Evolutionary conservation across 495 filamentous ascomycete genomes (phyloP).

Genomic region (Aspergillus coremiiformis): DNA sequence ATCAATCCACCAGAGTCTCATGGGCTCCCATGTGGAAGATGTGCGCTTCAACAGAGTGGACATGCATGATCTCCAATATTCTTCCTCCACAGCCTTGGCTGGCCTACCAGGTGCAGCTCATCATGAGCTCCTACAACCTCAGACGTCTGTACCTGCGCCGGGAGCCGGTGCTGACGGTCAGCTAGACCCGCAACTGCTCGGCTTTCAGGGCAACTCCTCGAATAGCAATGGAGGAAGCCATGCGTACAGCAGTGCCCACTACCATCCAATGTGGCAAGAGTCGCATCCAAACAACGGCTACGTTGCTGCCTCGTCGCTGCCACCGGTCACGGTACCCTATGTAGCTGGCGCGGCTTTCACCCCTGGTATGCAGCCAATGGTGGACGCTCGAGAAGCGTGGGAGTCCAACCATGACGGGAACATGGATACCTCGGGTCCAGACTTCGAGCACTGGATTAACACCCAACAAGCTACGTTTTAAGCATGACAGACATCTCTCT

Average conservation of each 20-base stretch:
- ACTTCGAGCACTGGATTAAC: constrained; percentile 20
- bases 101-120: constrained; percentile 49
- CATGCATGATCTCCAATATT: constrained; percentile 27
- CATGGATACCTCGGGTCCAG: constrained; percentile 9
- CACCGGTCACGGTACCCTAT: constrained; percentile 6
- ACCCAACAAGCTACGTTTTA: constrained; percentile 8
- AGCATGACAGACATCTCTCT: neutral
- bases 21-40: constrained; percentile 23
- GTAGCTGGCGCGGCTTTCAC: constrained; percentile 1
- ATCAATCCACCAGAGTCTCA: constrained; percentile 31
- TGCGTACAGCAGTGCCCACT: constrained; percentile 9
- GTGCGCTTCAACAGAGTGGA: constrained; percentile 24
- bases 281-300: constrained; percentile 8
- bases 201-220: constrained; percentile 19
- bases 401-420: constrained; percentile 10
- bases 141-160: constrained; percentile 16
- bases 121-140: constrained; percentile 45
- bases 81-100: constrained; percentile 29
- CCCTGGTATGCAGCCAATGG: constrained; percentile 1
- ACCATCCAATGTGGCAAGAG: constrained; percentile 17
- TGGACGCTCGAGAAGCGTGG: constrained; percentile 15
- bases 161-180: constrained; percentile 19
- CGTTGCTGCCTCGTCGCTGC: constrained; percentile 9
- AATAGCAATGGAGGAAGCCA: constrained; percentile 3
- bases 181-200: constrained; percentile 41